Evolutionary conservation across 768 basidiomycete genomes (phyloP), one percentile per base, ranked within the genome.

Genomic region (Cystobasidium ongulense): DNA sequence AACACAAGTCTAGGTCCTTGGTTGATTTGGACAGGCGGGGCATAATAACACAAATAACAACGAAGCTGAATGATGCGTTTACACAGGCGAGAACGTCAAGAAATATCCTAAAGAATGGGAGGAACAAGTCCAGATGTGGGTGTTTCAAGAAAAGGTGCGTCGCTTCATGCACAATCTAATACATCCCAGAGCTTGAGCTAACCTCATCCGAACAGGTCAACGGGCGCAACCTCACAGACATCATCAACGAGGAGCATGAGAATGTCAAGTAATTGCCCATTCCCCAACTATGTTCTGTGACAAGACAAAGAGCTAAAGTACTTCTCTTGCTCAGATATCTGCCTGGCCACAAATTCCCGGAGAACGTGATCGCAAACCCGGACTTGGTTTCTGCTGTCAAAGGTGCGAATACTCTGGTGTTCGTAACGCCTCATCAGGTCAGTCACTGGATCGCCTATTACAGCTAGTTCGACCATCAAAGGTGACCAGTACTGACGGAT

Each of bases 381-480:
- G 82, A 84, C 74, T 61, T 84, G 1, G 67, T 76, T 23, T 80
- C 84, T 71, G 80, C 82, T 1, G 78, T 83, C 73, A 79, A 83
- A 67, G 83, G 79, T 27, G 83, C 83, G 11, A 84, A 83, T 13
- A 82, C 82, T 0, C 72, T 84, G 62, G 80, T 84, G 52, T 83
- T 84, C 61, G 84, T 84, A 43, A 77, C 83, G 67, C 84, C 84
- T n/a, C 84, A 84, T 75, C 83, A 84, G 77, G 80, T 76, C 18
- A 29, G 75, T 66, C 52, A 52, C 18, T 17, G 1, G 53, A 21
- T 25, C 50, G 18, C 35, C n/a, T n/a, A n/a, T 27, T 43, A 59
- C n/a, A 8, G 2, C 39, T 25, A 17, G 4, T 0, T 13, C 8
- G 13, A 13, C n/a, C n/a, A n/a, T n/a, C n/a, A n/a, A n/a, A n/a